Evolutionary conservation across 2,329 filamentous ascomycete genomes (phyloP).

Genomic region (Boeremia exigua): DNA sequence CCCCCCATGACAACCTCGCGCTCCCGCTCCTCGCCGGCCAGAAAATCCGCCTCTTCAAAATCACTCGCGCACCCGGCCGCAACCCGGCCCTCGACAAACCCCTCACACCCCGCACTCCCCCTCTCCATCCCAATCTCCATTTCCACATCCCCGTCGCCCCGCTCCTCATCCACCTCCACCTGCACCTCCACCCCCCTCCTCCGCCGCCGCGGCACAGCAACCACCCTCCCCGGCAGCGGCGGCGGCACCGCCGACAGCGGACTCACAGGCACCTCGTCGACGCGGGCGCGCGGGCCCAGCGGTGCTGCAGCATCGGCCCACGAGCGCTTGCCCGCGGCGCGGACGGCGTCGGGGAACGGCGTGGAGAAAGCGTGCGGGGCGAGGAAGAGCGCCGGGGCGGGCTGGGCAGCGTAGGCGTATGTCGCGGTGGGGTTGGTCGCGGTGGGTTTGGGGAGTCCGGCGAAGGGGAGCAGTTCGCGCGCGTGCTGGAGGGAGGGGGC

Average conservation of each 20-base stretch:
- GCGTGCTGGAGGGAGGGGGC: constrained; percentile 35
- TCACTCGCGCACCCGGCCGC: constrained; percentile 55
- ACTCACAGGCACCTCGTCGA: constrained; percentile 46
- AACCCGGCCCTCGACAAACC: constrained; percentile 44
- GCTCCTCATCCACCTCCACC: too few species aligned
- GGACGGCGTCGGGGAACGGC: too few species aligned
- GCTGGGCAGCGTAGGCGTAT: constrained; percentile 64
- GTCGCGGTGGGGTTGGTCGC: constrained; percentile 75
- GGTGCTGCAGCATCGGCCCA: too few species aligned
- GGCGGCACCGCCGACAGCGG: constrained; percentile 42
- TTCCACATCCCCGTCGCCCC: constrained; percentile 16
- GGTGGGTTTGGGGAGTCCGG: constrained; percentile 77
- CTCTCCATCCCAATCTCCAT: too few species aligned
- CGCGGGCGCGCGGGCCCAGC: too few species aligned
- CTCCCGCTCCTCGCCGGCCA: constrained; percentile 26
- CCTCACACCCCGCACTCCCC: too few species aligned
- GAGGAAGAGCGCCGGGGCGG: constrained; percentile 44
- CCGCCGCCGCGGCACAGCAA: too few species aligned
- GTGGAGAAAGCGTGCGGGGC: constrained; percentile 39
- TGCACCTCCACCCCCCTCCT: too few species aligned
- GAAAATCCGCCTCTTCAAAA: constrained; percentile 73
- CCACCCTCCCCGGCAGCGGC: neutral
- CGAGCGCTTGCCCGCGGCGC: too few species aligned
- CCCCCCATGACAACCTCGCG: neutral
- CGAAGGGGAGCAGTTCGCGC: constrained; percentile 78